Conservation (phyloP, 2,329 filamentous ascomycete species). For the Camptophora hylomeconis region DNA sequence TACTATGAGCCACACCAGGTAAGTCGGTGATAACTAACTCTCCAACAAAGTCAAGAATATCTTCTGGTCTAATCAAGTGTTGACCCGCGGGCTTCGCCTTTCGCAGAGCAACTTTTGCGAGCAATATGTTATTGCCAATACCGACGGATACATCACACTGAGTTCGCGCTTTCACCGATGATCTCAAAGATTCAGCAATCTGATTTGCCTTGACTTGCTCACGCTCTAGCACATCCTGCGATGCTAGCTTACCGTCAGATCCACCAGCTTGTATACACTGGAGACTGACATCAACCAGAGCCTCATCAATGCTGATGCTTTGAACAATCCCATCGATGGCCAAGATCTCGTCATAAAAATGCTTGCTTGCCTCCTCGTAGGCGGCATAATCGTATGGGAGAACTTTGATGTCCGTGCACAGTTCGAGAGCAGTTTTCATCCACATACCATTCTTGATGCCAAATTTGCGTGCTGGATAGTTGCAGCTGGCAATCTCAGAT, state of each 20-base stretch:
- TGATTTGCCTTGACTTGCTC: slow-evolving; percentile 69
- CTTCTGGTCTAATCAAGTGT: slow-evolving; percentile 71
- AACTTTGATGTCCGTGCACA: slow-evolving; percentile 76
- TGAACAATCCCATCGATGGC: slow-evolving; percentile 72
- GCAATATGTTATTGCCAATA: slow-evolving; percentile 78
- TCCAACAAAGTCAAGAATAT: slow-evolving; percentile 63
- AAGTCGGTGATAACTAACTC: slow-evolving; percentile 66
- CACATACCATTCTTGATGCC: slow-evolving; percentile 98
- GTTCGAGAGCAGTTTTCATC: slow-evolving; percentile 80
- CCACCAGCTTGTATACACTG: slow-evolving; percentile 53
- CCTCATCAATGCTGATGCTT: slow-evolving; percentile 95
- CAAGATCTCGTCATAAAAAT: slow-evolving; percentile 78
- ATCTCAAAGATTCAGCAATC: slow-evolving; percentile 54
- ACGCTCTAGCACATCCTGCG: slow-evolving; percentile 57
- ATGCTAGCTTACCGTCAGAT: slow-evolving; percentile 50
- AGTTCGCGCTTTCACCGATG: slow-evolving; percentile 59
- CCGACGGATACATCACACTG: slow-evolving; percentile 84
- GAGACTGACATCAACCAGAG: slow-evolving; percentile 68
- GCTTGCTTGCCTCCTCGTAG: slow-evolving; percentile 80
- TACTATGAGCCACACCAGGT: slow-evolving; percentile 85
- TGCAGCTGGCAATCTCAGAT: slow-evolving; percentile 95
- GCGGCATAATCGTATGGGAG: slow-evolving; percentile 91
- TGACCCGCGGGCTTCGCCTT: slow-evolving; percentile 93
- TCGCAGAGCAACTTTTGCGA: slow-evolving; percentile 79
- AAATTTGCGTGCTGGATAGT: slow-evolving; percentile 75